A percentile compares a stretch with the other conserved stretches of the same genome.
Evolutionary conservation across 306 rosid genomes (phyloP).

Genomic region (Astragalus membranaceus): DNA sequence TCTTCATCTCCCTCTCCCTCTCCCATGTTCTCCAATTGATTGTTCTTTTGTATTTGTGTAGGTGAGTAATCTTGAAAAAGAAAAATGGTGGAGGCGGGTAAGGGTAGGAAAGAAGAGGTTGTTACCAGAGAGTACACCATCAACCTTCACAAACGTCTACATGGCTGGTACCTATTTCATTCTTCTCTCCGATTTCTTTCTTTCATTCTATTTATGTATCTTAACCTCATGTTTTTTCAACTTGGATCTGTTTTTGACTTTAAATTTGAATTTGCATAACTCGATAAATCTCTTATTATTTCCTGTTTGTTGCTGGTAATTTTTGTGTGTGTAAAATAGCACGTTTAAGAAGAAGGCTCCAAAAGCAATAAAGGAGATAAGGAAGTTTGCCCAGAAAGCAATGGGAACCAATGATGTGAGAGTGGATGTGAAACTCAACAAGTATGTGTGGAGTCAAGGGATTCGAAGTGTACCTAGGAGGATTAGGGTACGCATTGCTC

Average conservation of each 20-base stretch:
- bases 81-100: constrained; percentile 75
- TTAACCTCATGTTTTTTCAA: too few relatives aligned
- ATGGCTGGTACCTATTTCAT: constrained; percentile 59
- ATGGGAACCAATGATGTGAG: constrained; percentile 93
- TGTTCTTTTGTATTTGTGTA: not conserved
- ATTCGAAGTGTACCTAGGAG: constrained; percentile 96
- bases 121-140: constrained; percentile 90
- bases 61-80: constrained; percentile 25
- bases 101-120: constrained; percentile 88
- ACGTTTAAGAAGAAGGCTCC: constrained; percentile 99
- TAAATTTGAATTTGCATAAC: not conserved
- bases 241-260: not conserved
- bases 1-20: too few relatives aligned
- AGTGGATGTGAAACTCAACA: constrained; percentile 91
- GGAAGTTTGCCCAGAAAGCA: constrained; percentile 84
- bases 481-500: constrained; percentile 88
- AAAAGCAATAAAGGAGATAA: constrained; percentile 86
- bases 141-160: constrained; percentile 88
- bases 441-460: constrained; percentile 88
- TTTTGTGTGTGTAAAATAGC: constrained; percentile 33
- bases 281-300: not conserved
- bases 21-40: too few relatives aligned
- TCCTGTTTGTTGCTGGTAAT: not conserved
- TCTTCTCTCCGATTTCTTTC: not conserved
- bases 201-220: too few relatives aligned